Evolutionary conservation across 2,329 filamentous ascomycete genomes (phyloP).

Genomic region (Dothistroma septosporum): DNA sequence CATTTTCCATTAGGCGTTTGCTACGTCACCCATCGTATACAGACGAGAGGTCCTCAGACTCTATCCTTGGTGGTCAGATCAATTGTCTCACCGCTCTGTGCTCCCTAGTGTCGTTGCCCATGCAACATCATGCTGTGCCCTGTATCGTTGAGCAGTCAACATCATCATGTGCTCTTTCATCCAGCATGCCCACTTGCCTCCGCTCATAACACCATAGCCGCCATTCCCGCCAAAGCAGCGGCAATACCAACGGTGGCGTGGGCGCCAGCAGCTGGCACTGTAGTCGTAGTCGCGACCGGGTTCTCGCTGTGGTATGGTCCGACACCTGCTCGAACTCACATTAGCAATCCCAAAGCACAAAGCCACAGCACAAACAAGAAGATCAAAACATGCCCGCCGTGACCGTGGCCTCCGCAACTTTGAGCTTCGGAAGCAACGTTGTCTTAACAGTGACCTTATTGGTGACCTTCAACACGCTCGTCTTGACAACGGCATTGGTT

Average conservation of each 20-base stretch:
- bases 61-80: background rate
- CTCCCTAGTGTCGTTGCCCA: background rate
- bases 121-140: background rate
- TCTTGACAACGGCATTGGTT: too few species aligned
- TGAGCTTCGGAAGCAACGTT: too few species aligned
- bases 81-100: background rate
- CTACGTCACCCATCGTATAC: background rate
- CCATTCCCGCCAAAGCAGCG: background rate
- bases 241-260: background rate
- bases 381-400: background rate
- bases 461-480: too few species aligned
- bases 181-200: background rate
- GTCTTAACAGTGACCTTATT: too few species aligned
- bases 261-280: background rate
- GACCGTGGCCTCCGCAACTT: background rate
- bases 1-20: background rate
- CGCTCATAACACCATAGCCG: background rate
- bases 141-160: too few species aligned
- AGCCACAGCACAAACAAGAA: background rate
- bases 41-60: background rate
- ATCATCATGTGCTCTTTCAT: background rate
- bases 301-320: background rate
- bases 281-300: background rate
- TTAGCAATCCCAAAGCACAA: background rate
- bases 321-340: background rate